Evolutionary conservation across 192 early-diverging fungal genomes (phyloP).

Genomic region (Coemansia sp.): DNA sequence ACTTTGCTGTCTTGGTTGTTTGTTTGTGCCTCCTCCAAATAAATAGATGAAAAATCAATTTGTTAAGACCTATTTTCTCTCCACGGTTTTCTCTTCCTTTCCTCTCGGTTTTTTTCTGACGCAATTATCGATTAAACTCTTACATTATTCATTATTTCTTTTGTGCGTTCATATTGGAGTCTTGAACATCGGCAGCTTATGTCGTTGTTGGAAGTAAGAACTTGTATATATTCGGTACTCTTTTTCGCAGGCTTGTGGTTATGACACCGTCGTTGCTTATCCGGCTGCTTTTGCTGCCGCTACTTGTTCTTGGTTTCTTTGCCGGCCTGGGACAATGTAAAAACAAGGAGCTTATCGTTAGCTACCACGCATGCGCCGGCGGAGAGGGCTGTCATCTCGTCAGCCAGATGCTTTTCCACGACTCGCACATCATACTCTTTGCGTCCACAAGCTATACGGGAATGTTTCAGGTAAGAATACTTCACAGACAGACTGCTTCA

Average conservation of each 20-base stretch:
- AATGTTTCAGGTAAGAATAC: slow-evolving; percentile 34
- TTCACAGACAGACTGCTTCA: background rate
- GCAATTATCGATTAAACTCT: background rate
- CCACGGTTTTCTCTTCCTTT: background rate
- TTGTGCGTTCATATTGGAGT: background rate
- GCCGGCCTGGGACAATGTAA: slow-evolving; percentile 11
- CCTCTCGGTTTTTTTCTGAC: background rate
- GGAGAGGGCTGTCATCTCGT: slow-evolving; percentile 51
- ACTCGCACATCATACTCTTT: slow-evolving; percentile 42
- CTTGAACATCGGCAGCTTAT: no score
- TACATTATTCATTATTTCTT: background rate
- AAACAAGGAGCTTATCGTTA: slow-evolving; percentile 40
- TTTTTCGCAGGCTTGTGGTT: no score
- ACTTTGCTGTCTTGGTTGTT: background rate
- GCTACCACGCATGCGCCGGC: slow-evolving; percentile 39
- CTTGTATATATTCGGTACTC: background rate
- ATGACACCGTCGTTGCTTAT: background rate
- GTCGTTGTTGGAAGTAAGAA: background rate
- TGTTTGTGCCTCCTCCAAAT: slow-evolving; percentile 8
- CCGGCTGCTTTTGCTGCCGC: slow-evolving; percentile 12
- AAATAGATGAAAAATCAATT: background rate
- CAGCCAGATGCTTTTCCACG: slow-evolving; percentile 37
- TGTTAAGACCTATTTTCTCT: background rate
- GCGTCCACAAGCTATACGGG: slow-evolving; percentile 27
- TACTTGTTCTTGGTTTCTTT: slow-evolving; percentile 7